Percentiles rank a stretch among this genome's conserved stretches.
These are phyloP conservation scores for Rosellinia necatrix DNA, from an alignment of 2,329 filamentous ascomycete species.

Conservation along the genomic window DNA sequence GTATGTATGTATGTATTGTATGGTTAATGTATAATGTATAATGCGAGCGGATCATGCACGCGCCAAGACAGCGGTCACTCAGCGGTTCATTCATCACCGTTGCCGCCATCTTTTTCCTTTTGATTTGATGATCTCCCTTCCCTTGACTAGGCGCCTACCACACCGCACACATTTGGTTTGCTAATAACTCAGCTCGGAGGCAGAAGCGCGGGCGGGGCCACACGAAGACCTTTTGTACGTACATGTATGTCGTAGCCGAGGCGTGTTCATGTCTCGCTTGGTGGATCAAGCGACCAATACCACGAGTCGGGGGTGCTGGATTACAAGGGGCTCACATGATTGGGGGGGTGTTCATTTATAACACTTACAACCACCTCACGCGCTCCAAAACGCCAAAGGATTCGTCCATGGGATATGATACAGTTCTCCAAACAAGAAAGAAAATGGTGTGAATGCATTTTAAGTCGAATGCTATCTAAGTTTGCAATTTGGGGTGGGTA, in stretches of 20 bases:
- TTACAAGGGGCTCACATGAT: constrained; percentile 22
- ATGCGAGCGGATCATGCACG: too few relatives aligned
- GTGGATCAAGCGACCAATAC: constrained; percentile 22
- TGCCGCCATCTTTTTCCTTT: too few relatives aligned
- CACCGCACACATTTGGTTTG: too few relatives aligned
- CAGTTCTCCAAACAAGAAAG: not conserved
- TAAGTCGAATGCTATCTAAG: not conserved
- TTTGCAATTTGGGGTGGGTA: constrained; percentile 3
- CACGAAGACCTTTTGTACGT: constrained; percentile 7
- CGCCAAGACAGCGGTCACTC: too few relatives aligned
- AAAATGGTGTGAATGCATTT: not conserved
- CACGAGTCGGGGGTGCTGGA: constrained; percentile 14
- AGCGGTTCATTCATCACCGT: too few relatives aligned
- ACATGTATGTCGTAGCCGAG: not conserved
- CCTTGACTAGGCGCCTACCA: too few relatives aligned
- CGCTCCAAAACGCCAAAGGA: constrained; percentile 9
- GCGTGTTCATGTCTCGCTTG: constrained; percentile 1
- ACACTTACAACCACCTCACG: constrained; percentile 13
- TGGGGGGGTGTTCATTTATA: constrained; percentile 10
- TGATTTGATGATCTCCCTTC: too few relatives aligned
- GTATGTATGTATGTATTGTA: too few relatives aligned
- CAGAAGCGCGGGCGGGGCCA: too few relatives aligned
- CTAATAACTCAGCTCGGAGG: not conserved
- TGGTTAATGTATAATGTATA: too few relatives aligned
- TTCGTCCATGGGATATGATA: constrained; percentile 15